Evolutionary conservation across 139 green algal genomes (phyloP), one percentile per base, ranked within the genome.

Genomic region (Closterium sp.): DNA sequence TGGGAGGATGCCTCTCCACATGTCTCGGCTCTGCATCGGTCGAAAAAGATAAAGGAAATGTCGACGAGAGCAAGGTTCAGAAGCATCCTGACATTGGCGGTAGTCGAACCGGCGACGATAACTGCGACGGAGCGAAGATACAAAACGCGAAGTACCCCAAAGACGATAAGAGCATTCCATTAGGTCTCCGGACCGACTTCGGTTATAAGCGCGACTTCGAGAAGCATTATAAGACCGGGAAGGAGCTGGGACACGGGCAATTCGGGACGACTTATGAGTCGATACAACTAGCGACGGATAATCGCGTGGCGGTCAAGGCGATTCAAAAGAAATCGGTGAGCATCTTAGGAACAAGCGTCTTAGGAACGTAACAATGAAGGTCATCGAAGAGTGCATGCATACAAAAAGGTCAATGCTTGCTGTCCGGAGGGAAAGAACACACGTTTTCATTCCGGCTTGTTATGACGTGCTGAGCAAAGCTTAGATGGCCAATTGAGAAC

Each of bases 191-290:
- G 24, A 86, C 86, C 24, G 29, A 96, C 88, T 87, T 94, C 89
- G 87, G 86, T 34, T 73, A 94, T 22, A 32, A 91, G 27, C 89
- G 92, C 24, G 89, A 94, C 70, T 94, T 87, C 29, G 17, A 89
- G 31, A 38, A 94, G 85, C 38, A 95, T 42, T 93, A 95, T 5
- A 13, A 87, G 89, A 87, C 89, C n/a, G 90, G 92, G 31, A 90
- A 94, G 31, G 89, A 95, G 89, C 86, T 96, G 31, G 92, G 93
- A 62, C 34, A 93, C 29, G 92, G 93, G 38, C 89, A 94, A 45
- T 93, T 92, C 9, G 91, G 92, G 24, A 92, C 87, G 19, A 92
- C 87, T 22, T 92, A 93, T 45, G 87, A 30, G 32, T 38, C 90
- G 42, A 93, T 22, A 19, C 45, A 92, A 19, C 91, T 88, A 70